Conservation (phyloP, 805 yeast species). For the Wilhelminamyces savonicus region DNA sequence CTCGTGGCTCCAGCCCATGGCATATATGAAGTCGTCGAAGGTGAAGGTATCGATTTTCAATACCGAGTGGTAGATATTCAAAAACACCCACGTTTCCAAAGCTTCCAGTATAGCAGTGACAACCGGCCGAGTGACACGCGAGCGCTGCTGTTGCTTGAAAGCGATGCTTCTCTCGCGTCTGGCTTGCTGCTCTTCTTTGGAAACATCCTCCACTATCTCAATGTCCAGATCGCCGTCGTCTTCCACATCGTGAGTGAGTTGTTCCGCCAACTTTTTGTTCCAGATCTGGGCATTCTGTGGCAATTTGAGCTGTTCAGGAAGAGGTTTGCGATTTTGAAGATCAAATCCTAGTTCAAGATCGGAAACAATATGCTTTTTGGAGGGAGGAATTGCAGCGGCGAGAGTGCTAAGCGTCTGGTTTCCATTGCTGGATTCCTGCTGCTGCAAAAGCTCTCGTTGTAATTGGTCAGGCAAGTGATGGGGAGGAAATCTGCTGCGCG, state of each 20-base stretch:
- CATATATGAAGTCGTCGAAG: constrained; percentile 69
- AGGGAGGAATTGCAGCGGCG: constrained; percentile 8
- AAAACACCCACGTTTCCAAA: constrained; percentile 68
- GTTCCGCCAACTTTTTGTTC: too few species aligned
- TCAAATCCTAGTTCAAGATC: constrained; percentile 11
- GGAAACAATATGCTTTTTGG: constrained; percentile 11
- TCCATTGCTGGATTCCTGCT: too few species aligned
- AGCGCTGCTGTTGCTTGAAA: not conserved
- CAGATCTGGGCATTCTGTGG: constrained; percentile 7
- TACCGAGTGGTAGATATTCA: constrained; percentile 63
- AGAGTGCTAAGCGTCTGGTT: too few species aligned
- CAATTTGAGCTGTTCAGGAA: constrained; percentile 4
- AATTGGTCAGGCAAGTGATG: constrained; percentile 1
- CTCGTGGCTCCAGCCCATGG: constrained; percentile 40
- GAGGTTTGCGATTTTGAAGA: constrained; percentile 9
- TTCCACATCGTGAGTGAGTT: too few species aligned
- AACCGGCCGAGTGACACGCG: not conserved
- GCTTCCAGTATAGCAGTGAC: constrained; percentile 31
- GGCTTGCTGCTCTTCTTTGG: not conserved
- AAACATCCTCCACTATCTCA: too few species aligned
- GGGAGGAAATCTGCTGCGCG: too few species aligned
- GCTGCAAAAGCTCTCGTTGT: constrained; percentile 4
- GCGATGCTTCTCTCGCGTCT: not conserved
- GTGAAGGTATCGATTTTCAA: constrained; percentile 66
- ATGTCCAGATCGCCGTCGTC: too few species aligned